Conservation (phyloP, 2,329 filamentous ascomycete species). For the Ophiostoma himal-ulmi region DNA sequence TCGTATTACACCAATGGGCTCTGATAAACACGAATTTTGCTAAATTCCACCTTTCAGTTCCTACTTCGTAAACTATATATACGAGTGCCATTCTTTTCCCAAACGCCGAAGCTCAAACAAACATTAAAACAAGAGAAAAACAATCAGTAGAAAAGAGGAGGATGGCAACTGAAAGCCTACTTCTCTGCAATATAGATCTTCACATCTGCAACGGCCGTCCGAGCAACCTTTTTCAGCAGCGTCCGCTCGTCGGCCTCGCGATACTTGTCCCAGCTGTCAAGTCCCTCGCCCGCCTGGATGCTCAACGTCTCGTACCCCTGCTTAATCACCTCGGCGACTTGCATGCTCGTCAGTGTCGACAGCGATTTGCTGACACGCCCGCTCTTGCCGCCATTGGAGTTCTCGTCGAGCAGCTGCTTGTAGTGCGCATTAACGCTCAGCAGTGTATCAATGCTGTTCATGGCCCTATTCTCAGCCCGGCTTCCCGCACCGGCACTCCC, state of each 20-base stretch:
- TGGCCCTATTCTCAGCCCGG: slow-evolving; percentile 30
- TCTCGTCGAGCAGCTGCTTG: slow-evolving; percentile 66
- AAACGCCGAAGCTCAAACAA: neutral
- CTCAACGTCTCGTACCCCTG: slow-evolving; percentile 92
- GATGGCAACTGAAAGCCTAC: neutral
- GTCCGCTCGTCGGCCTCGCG: slow-evolving; percentile 80
- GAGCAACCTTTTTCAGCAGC: slow-evolving; percentile 79
- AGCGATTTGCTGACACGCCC: slow-evolving; percentile 32
- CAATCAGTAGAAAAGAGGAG: neutral
- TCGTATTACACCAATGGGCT: neutral
- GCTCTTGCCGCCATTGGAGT: slow-evolving; percentile 37
- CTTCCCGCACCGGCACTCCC: slow-evolving; percentile 31
- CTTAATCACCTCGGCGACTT: slow-evolving; percentile 89
- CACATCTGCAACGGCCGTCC: slow-evolving; percentile 64
- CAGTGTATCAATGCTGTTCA: slow-evolving; percentile 74
- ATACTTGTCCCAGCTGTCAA: slow-evolving; percentile 81
- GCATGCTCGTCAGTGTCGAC: slow-evolving; percentile 69
- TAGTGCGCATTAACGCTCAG: slow-evolving; percentile 82
- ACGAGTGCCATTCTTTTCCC: slow-evolving; percentile 1
- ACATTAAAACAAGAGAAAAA: neutral
- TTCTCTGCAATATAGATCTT: slow-evolving; percentile 18
- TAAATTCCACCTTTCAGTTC: neutral
- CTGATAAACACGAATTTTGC: neutral
- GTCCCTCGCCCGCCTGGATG: slow-evolving; percentile 79
- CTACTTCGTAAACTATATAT: neutral